These are phyloP conservation scores for Yarrowia galli DNA, from an alignment of 1,139 yeast genomes.

Conservation along the genomic window DNA sequence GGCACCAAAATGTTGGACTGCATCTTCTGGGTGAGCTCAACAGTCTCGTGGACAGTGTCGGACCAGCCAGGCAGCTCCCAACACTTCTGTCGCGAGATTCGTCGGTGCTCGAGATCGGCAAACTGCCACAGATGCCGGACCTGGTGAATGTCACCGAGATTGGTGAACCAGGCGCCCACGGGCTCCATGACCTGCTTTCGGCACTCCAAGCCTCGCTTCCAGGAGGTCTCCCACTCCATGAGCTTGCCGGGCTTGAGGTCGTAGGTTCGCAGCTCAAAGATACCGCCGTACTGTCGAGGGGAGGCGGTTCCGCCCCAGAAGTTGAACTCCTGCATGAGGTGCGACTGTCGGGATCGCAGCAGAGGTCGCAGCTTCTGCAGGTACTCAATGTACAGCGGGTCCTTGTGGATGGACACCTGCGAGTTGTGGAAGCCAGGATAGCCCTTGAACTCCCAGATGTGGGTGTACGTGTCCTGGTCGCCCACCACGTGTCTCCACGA, in stretches of 20 bases:
- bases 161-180: slow-evolving; percentile 57
- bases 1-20: slow-evolving; percentile 54
- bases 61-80: slow-evolving; percentile 58
- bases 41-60: slow-evolving; percentile 56
- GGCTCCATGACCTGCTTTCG: slow-evolving; percentile 58
- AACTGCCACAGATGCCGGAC: slow-evolving; percentile 57
- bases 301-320: slow-evolving; percentile 58
- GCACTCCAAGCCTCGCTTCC: slow-evolving; percentile 54
- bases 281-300: slow-evolving; percentile 55
- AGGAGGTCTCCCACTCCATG: slow-evolving; percentile 55
- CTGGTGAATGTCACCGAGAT: slow-evolving; percentile 53
- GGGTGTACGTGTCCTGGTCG: slow-evolving; percentile 52
- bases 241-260: slow-evolving; percentile 53
- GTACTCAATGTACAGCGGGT: slow-evolving; percentile 49
- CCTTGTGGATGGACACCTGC: slow-evolving; percentile 50
- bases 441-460: slow-evolving; percentile 57
- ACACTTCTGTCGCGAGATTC: slow-evolving; percentile 53
- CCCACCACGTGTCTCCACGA: slow-evolving; percentile 56
- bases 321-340: slow-evolving; percentile 54
- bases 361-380: slow-evolving; percentile 49
- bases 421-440: slow-evolving; percentile 55
- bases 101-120: slow-evolving; percentile 55
- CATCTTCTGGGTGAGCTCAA: slow-evolving; percentile 53
- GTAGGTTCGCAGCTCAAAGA: slow-evolving; percentile 54
- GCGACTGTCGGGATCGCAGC: slow-evolving; percentile 51